A percentile compares a stretch with the other conserved stretches of the same genome.
Conservation (phyloP, 371 early-diverging fungal species). For the Mortierella sp. region DNA sequence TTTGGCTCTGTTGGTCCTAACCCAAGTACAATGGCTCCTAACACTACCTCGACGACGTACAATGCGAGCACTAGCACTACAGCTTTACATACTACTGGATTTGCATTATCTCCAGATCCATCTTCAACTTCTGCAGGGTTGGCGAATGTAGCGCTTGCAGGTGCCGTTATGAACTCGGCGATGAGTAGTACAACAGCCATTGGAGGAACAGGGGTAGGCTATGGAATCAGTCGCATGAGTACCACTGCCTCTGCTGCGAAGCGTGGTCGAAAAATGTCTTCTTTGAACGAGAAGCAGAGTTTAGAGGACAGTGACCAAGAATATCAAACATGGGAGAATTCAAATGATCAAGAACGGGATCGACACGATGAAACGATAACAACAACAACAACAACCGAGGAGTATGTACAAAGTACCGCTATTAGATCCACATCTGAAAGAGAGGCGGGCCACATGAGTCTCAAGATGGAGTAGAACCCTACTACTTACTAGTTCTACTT, state of each 20-base stretch:
- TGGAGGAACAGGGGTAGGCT: not conserved
- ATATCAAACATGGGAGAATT: not conserved
- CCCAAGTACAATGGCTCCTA: not conserved
- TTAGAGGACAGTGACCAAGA: not conserved
- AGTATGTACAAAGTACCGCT: not conserved
- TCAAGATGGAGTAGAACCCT: constrained; percentile 23
- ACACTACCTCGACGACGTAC: not conserved
- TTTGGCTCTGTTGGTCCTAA: not conserved
- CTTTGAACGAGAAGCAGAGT: constrained; percentile 16
- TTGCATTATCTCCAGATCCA: not conserved
- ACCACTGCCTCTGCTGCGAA: not conserved
- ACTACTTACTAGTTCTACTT: not conserved
- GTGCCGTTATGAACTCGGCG: constrained; percentile 7
- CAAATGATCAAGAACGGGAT: not conserved
- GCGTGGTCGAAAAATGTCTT: constrained; percentile 19
- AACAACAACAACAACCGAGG: not conserved
- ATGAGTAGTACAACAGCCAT: constrained; percentile 15
- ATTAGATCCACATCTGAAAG: constrained; percentile 7
- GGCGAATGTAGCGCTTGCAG: constrained; percentile 3
- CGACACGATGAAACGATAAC: not conserved
- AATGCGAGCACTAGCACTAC: constrained; percentile 16
- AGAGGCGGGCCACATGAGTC: constrained; percentile 10
- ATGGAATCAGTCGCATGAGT: constrained; percentile 12
- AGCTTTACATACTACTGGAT: not conserved
- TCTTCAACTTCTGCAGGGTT: not conserved